Percentiles rank a stretch among this genome's conserved stretches.
Evolutionary conservation across 495 filamentous ascomycete species (phyloP).

Genomic region (Cercophora sp.): DNA sequence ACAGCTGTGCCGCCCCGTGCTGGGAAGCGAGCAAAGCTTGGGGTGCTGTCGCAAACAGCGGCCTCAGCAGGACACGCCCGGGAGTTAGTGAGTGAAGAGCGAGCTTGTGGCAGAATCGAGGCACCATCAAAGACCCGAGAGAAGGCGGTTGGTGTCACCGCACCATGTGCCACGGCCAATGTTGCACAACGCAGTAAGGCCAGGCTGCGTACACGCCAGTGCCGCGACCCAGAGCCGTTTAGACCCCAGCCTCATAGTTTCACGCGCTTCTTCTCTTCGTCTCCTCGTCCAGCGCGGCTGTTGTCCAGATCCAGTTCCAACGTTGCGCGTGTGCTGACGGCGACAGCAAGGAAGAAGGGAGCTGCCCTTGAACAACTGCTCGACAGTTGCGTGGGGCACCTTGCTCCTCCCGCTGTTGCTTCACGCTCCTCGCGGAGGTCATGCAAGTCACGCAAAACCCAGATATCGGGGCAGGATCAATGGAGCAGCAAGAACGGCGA

Average conservation of each 20-base stretch:
- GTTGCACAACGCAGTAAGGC: not conserved
- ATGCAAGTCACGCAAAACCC: not conserved
- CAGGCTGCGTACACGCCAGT: too few species aligned
- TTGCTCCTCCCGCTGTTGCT: not conserved
- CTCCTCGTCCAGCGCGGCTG: not conserved
- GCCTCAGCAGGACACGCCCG: not conserved
- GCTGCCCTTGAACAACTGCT: not conserved
- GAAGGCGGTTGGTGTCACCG: not conserved
- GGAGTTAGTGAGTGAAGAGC: not conserved
- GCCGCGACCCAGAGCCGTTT: not conserved
- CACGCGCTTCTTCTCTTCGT: not conserved
- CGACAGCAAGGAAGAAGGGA: not conserved
- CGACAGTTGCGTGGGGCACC: not conserved
- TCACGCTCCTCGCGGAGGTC: not conserved
- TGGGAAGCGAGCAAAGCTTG: slow-evolving; percentile 10
- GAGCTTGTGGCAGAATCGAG: slow-evolving; percentile 3
- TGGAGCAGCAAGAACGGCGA: slow-evolving; percentile 4
- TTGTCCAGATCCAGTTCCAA: not conserved
- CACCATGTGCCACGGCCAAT: not conserved
- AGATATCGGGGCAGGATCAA: slow-evolving; percentile 21
- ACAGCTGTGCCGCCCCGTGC: slow-evolving; percentile 26
- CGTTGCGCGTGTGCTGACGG: not conserved
- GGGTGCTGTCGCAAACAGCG: slow-evolving; percentile 17
- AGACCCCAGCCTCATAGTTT: not conserved
- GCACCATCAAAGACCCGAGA: not conserved